These are phyloP conservation scores for Salix koriyanagi DNA, from an alignment of 345 rosid species.

Conservation along the genomic window DNA sequence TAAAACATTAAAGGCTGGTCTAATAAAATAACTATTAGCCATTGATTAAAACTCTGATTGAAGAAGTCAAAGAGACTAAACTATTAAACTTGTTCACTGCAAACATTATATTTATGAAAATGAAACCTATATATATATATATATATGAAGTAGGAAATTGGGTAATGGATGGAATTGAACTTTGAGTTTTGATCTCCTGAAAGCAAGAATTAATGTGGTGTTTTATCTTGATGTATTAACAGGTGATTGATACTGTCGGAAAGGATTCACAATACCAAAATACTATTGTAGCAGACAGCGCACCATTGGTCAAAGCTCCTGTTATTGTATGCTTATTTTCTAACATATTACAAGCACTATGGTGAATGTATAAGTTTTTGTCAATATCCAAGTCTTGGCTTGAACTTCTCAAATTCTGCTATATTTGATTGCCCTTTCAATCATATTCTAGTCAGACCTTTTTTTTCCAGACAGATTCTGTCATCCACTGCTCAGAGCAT, in stretches of 20 bases:
- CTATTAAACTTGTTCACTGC: background rate
- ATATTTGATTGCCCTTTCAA: background rate
- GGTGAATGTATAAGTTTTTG: background rate
- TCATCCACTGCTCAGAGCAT: background rate
- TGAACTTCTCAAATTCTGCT: background rate
- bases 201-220: background rate
- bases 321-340: slow-evolving; percentile 57
- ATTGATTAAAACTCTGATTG: background rate
- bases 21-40: too few relatives aligned
- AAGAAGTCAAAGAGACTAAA: background rate
- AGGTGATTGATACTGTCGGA: slow-evolving; percentile 85
- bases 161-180: background rate
- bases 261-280: slow-evolving; percentile 67
- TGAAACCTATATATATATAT: too few relatives aligned
- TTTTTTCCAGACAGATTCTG: background rate
- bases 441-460: background rate
- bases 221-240: slow-evolving; percentile 24
- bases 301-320: slow-evolving; percentile 65
- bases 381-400: background rate
- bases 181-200: background rate
- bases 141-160: background rate
- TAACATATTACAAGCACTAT: background rate
- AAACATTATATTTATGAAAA: too few relatives aligned
- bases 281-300: slow-evolving; percentile 52
- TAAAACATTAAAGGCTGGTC: background rate